These are phyloP conservation scores for Lactifluus piperatus DNA, from an alignment of 768 basidiomycete genomes.

Conservation along the genomic window DNA sequence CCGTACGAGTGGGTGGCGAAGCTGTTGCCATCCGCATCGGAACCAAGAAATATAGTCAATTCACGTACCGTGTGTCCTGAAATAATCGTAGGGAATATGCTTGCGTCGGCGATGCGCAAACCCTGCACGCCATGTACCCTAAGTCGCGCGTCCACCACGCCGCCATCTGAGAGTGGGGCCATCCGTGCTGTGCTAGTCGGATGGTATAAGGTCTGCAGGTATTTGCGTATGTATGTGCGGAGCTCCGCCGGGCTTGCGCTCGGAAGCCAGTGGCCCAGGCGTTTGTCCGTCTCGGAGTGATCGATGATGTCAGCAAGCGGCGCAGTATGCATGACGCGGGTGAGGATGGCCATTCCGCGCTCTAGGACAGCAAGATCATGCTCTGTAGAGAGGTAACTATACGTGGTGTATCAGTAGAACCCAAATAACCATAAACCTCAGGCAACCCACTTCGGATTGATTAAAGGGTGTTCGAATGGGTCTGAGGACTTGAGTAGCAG, in stretches of 20 bases:
- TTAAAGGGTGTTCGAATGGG: slow-evolving; percentile 34
- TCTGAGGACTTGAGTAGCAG: slow-evolving; percentile 34
- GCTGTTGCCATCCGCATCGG: neutral
- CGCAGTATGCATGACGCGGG: slow-evolving; percentile 31
- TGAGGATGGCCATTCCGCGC: slow-evolving; percentile 33
- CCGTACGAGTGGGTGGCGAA: neutral
- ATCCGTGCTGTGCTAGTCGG: slow-evolving; percentile 35
- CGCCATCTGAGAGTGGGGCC: slow-evolving; percentile 30
- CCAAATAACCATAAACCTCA: neutral
- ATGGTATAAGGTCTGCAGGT: slow-evolving; percentile 37
- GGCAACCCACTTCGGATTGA: slow-evolving; percentile 35
- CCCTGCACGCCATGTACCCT: slow-evolving; percentile 35
- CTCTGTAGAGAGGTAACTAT: slow-evolving; percentile 35
- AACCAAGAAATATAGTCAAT: neutral
- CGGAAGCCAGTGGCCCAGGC: slow-evolving; percentile 33
- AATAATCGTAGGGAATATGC: slow-evolving; percentile 35
- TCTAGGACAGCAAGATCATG: slow-evolving; percentile 34
- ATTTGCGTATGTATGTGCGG: slow-evolving; percentile 27
- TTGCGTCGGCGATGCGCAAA: slow-evolving; percentile 41
- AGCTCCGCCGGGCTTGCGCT: slow-evolving; percentile 30
- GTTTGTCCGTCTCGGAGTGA: slow-evolving; percentile 23
- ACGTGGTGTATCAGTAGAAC: neutral
- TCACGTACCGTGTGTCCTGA: slow-evolving; percentile 38
- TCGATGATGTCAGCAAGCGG: slow-evolving; percentile 34
- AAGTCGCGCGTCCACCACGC: slow-evolving; percentile 38